A percentile compares a stretch with the other conserved stretches of the same genome.
These are phyloP conservation scores for Byssothecium circinans DNA, from an alignment of 2,329 filamentous ascomycete genomes.

Conservation along the genomic window DNA sequence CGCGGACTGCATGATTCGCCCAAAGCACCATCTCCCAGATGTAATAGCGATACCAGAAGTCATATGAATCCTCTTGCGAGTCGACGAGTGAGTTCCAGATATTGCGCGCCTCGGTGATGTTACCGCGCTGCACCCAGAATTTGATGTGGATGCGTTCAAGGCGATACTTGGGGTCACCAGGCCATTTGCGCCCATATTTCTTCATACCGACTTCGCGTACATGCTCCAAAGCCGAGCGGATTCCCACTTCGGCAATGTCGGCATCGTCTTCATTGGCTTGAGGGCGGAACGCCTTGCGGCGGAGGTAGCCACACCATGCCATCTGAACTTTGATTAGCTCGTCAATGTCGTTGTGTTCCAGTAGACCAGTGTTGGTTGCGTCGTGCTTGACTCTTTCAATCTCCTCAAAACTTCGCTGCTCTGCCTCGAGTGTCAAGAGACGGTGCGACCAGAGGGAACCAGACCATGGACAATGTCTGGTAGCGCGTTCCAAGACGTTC, in stretches of 20 bases:
- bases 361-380: slow-evolving; percentile 80
- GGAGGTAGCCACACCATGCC: slow-evolving; percentile 92
- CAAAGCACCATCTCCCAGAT: slow-evolving; percentile 84
- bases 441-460: slow-evolving; percentile 89
- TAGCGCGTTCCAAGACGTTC: slow-evolving; percentile 76
- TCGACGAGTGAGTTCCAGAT: slow-evolving; percentile 74
- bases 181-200: slow-evolving; percentile 73
- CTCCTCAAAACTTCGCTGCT: slow-evolving; percentile 72
- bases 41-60: slow-evolving; percentile 94
- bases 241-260: slow-evolving; percentile 87
- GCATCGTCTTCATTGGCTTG: slow-evolving; percentile 73
- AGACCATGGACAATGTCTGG: slow-evolving; percentile 90
- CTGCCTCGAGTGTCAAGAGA: slow-evolving; percentile 80
- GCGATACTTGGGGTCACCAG: slow-evolving; percentile 85
- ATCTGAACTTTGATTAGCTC: slow-evolving; percentile 89
- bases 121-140: slow-evolving; percentile 81
- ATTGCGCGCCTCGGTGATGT: slow-evolving; percentile 73
- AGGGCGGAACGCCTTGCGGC: slow-evolving; percentile 76
- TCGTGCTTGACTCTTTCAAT: slow-evolving; percentile 90
- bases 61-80: slow-evolving; percentile 75
- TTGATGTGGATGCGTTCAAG: slow-evolving; percentile 91
- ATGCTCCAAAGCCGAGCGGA: slow-evolving; percentile 82
- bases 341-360: slow-evolving; percentile 84
- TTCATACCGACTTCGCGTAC: slow-evolving; percentile 77
- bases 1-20: slow-evolving; percentile 59